A percentile compares a stretch with the other conserved stretches of the same genome.
Conservation (phyloP, 2,329 filamentous ascomycete genomes). For the Aspergillus eucalypticola region DNA sequence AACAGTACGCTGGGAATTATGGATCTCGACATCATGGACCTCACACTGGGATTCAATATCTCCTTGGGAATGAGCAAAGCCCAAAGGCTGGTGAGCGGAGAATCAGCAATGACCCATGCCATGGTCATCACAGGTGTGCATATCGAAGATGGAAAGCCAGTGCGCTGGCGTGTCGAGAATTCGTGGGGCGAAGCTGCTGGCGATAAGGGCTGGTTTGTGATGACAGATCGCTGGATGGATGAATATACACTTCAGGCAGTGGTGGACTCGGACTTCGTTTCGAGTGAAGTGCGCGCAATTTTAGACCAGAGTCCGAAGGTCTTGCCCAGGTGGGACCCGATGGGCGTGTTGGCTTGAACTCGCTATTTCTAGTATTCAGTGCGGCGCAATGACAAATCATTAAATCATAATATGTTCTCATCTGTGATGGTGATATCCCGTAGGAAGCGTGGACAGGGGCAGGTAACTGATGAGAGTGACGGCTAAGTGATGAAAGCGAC, state of each 20-base stretch:
- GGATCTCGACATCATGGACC: constrained; percentile 76
- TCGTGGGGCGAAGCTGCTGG: constrained; percentile 73
- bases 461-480: too few relatives aligned
- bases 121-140: constrained; percentile 91
- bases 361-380: too few relatives aligned
- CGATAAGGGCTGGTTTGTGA: constrained; percentile 82
- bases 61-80: constrained; percentile 73
- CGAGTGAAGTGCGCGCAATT: constrained; percentile 67
- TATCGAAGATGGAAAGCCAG: constrained; percentile 65
- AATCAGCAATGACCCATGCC: constrained; percentile 85
- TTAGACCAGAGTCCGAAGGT: constrained; percentile 69
- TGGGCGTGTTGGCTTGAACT: constrained; percentile 67
- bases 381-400: too few relatives aligned
- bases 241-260: constrained; percentile 86
- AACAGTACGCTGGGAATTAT: constrained; percentile 70
- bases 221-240: constrained; percentile 79
- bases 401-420: too few relatives aligned
- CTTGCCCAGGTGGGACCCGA: constrained; percentile 76
- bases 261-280: constrained; percentile 69
- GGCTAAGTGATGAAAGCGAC: too few relatives aligned
- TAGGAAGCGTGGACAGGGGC: too few relatives aligned
- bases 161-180: constrained; percentile 86
- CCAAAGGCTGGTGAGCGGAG: constrained; percentile 69
- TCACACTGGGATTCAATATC: constrained; percentile 80
- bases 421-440: too few relatives aligned